Conservation (phyloP, 1,284 basidiomycete genomes). For the Neotropicomus parvogracilis region DNA sequence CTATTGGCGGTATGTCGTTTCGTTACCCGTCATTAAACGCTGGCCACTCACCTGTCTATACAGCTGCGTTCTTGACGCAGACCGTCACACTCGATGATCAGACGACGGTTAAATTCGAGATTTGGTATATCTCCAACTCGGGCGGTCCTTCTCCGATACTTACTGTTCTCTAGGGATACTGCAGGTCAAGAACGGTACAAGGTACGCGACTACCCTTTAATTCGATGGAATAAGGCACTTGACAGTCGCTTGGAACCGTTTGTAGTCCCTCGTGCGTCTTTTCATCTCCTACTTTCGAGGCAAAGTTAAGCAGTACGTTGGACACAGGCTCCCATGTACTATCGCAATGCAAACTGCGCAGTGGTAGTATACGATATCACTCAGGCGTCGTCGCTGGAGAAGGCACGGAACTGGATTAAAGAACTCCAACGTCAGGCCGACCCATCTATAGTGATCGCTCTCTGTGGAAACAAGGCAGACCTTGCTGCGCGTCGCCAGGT, state of each 20-base stretch:
- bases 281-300: slow-evolving; percentile 10
- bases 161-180: slow-evolving; percentile 63
- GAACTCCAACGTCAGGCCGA: slow-evolving; percentile 97
- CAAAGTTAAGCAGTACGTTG: slow-evolving; percentile 3
- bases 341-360: slow-evolving; percentile 85
- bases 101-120: slow-evolving; percentile 95
- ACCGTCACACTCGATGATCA: slow-evolving; percentile 88
- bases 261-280: slow-evolving; percentile 58
- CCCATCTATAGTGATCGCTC: slow-evolving; percentile 91
- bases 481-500: slow-evolving; percentile 80
- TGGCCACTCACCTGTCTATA: slow-evolving; percentile 17
- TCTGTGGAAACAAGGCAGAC: slow-evolving; percentile 95
- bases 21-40: slow-evolving; percentile 2
- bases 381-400: slow-evolving; percentile 84
- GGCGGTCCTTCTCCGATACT: background rate
- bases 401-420: slow-evolving; percentile 94
- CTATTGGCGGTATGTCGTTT: slow-evolving; percentile 67
- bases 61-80: slow-evolving; percentile 95
- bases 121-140: slow-evolving; percentile 65
- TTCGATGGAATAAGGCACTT: background rate
- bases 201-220: slow-evolving; percentile 41
- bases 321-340: slow-evolving; percentile 85
- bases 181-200: slow-evolving; percentile 93
- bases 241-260: slow-evolving; percentile 4
- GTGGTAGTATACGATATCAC: slow-evolving; percentile 89